phyloP scores from a whole-genome alignment of 805 yeast genomes.

The Kodamaea lidongshanica region DNA sequence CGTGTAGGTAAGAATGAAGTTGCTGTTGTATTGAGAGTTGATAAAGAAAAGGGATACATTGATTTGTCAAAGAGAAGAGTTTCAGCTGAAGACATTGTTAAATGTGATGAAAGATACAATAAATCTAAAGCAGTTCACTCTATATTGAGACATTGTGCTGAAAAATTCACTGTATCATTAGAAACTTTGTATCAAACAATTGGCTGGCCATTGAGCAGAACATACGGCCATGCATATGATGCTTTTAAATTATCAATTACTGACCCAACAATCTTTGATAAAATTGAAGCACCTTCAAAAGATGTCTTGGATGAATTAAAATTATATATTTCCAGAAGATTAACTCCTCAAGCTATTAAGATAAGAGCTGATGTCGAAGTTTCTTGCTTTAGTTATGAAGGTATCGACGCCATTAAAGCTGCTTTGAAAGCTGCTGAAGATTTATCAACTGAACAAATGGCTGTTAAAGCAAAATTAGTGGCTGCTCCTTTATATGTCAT shows the following conservation, averaged over 20 bases:
- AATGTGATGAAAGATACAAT: slow-evolving; percentile 96
- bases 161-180: slow-evolving; percentile 82
- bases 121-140: slow-evolving; percentile 97
- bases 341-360: slow-evolving; percentile 97
- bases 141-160: slow-evolving; percentile 97
- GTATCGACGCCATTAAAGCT: slow-evolving; percentile 91
- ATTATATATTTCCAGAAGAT: slow-evolving; percentile 81
- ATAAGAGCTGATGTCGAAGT: slow-evolving; percentile 98
- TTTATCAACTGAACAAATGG: slow-evolving; percentile 74
- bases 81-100: slow-evolving; percentile 92
- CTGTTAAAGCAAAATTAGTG: slow-evolving; percentile 87
- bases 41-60: slow-evolving; percentile 96
- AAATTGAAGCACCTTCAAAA: slow-evolving; percentile 59
- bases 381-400: slow-evolving; percentile 94
- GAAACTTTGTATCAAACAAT: slow-evolving; percentile 80
- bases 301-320: slow-evolving; percentile 81
- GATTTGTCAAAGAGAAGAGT: slow-evolving; percentile 97
- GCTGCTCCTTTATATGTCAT: slow-evolving; percentile 96
- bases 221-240: slow-evolving; percentile 94
- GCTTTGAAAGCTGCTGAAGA: slow-evolving; percentile 86
- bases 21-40: slow-evolving; percentile 95
- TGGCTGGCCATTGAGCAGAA: slow-evolving; percentile 97
- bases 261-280: slow-evolving; percentile 82
- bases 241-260: slow-evolving; percentile 96
- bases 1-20: slow-evolving; percentile 98